Evolutionary conservation across 2,329 filamentous ascomycete species (phyloP), one percentile per base, ranked within the genome.

Genomic region (Ceratocystis huliohia): DNA sequence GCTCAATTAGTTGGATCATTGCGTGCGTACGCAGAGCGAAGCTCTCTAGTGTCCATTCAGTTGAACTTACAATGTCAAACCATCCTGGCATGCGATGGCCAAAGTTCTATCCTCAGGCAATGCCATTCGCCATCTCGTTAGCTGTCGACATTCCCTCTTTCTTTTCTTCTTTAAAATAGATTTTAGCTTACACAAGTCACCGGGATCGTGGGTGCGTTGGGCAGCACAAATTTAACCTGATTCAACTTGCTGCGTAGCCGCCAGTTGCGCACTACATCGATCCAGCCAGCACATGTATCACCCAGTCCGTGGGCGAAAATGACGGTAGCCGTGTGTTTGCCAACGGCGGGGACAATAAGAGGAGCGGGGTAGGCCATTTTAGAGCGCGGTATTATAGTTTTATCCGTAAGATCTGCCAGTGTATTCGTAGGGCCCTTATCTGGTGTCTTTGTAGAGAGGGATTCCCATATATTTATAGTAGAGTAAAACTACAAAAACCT

Each of bases 261-360:
- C 88, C 88, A 96, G 76, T 93, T 91, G 79, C 96, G 87, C 41
- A 94, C 91, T 22, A 94, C 83, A 67, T 84, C 85, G 57, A 88
- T 82, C 92, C 89, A 93, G 71, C 89, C 89, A 70, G 84, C 80
- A 56, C 88, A 89, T 37, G 81, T 88, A 74, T 97, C 94, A 69
- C 94, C 94, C 48, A 99, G 80, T 15, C 94, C 94, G 75, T 99
- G 94, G 64, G 89, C 82, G 76, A 96, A 91, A 72, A 99, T 97
- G 72, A 97, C 88, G 2, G 93, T 96, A 28, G 91, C 91, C 46
- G 94, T 96, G 77, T 97, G 94, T 73, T 84, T 85, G 74, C 84
- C 88, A 44, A 89, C 78, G 50, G 92, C 89, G 33, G 90, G 89
- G 68, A 96, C 86, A 22, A 94, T 81, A 65, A 94, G 79, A 15